phyloP scores from a whole-genome alignment of 164 flowering plant genomes.

The Taxillus chinensis region DNA sequence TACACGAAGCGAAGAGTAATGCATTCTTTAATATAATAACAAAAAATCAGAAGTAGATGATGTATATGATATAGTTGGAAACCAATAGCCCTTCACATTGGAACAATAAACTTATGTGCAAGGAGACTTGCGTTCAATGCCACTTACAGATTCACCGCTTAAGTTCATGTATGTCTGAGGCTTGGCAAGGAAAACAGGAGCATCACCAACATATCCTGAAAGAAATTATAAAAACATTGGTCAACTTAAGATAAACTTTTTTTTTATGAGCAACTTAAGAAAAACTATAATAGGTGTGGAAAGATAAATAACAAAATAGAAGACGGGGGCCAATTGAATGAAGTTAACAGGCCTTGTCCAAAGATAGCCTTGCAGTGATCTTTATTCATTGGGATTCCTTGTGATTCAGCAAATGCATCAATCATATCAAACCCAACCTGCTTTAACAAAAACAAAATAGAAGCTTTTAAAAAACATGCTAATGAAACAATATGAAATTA shows the following conservation, averaged over 20 bases:
- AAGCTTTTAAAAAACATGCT: not conserved
- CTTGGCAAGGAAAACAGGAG: slow-evolving; percentile 82
- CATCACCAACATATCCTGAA: slow-evolving; percentile 58
- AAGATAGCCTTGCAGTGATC: slow-evolving; percentile 78
- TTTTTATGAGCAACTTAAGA: not conserved
- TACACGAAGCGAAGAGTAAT: too few relatives aligned
- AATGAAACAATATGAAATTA: not conserved
- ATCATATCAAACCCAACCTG: slow-evolving; percentile 94
- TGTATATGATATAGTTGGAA: too few relatives aligned
- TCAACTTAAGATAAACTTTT: not conserved
- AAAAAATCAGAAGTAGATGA: too few relatives aligned
- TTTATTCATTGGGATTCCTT: slow-evolving; percentile 46
- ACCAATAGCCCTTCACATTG: too few relatives aligned
- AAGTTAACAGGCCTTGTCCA: slow-evolving; percentile 52
- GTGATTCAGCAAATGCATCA: slow-evolving; percentile 70
- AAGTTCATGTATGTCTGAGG: slow-evolving; percentile 96
- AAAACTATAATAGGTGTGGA: too few relatives aligned
- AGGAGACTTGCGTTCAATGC: too few relatives aligned
- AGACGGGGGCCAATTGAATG: not conserved
- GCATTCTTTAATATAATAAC: too few relatives aligned
- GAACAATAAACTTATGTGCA: too few relatives aligned
- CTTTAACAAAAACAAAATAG: slow-evolving; percentile 1
- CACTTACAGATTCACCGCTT: slow-evolving; percentile 87
- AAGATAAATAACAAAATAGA: too few relatives aligned
- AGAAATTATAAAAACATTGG: not conserved